phyloP scores from a whole-genome alignment of 768 basidiomycete species.

The Lactifluus echinatus region DNA sequence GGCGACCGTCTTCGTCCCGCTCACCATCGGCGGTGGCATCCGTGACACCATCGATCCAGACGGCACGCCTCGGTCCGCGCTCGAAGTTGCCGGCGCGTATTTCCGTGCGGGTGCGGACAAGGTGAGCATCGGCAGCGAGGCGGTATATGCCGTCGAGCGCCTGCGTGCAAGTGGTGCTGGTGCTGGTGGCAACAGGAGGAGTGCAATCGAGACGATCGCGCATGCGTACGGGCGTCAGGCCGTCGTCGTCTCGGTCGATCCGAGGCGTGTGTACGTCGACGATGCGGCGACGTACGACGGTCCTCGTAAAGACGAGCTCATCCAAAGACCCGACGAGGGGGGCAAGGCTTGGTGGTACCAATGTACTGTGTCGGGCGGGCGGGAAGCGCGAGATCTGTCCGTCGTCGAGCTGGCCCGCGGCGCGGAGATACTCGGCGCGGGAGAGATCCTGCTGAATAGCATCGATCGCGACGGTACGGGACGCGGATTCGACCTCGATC shows the following conservation, averaged over 20 bases:
- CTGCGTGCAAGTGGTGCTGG: slow-evolving; percentile 35
- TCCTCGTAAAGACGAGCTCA: slow-evolving; percentile 54
- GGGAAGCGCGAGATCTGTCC: slow-evolving; percentile 74
- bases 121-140: slow-evolving; percentile 95
- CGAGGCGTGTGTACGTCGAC: slow-evolving; percentile 76
- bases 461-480: slow-evolving; percentile 96
- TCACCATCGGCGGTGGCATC: slow-evolving; percentile 98
- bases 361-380: slow-evolving; percentile 92
- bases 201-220: slow-evolving; percentile 91
- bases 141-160: slow-evolving; percentile 88
- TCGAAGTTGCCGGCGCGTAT: slow-evolving; percentile 93
- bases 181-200: slow-evolving; percentile 55
- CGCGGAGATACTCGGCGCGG: slow-evolving; percentile 85
- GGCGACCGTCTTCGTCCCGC: slow-evolving; percentile 87
- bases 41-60: slow-evolving; percentile 95
- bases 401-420: slow-evolving; percentile 88
- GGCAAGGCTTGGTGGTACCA: slow-evolving; percentile 97
- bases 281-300: slow-evolving; percentile 47
- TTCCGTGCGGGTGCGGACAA: slow-evolving; percentile 98
- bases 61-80: slow-evolving; percentile 74
- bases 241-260: slow-evolving; percentile 96
- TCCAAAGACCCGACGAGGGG: slow-evolving; percentile 42
- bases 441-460: slow-evolving; percentile 91
- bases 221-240: slow-evolving; percentile 89
- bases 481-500: slow-evolving; percentile 80